A percentile compares a stretch with the other conserved stretches of the same genome.
Conservation (phyloP, 2,329 filamentous ascomycete genomes). For the Alternaria tenuissima region DNA sequence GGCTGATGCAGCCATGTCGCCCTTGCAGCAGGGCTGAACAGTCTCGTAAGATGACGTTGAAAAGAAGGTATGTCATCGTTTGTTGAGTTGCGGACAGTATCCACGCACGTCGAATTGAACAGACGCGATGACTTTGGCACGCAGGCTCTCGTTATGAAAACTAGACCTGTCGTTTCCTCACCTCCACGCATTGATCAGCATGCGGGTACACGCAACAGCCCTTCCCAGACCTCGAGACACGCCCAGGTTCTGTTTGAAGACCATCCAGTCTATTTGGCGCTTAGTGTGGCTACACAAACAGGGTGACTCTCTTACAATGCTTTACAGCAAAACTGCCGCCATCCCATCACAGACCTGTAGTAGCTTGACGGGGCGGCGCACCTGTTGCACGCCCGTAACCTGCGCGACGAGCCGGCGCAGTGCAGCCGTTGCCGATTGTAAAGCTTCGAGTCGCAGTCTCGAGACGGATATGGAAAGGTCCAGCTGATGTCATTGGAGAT, state of each 20-base stretch:
- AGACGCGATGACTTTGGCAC: background rate
- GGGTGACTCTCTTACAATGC: constrained; percentile 33
- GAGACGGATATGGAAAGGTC: constrained; percentile 23
- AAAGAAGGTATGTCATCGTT: constrained; percentile 3
- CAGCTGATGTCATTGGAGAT: constrained; percentile 20
- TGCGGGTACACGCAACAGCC: constrained; percentile 20
- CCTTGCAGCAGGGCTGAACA: constrained; percentile 50
- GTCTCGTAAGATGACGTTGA: background rate
- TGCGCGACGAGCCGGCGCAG: constrained; percentile 30
- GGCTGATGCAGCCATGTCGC: constrained; percentile 34
- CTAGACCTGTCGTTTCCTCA: constrained; percentile 43
- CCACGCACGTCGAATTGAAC: background rate
- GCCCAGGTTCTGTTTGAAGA: constrained; percentile 39
- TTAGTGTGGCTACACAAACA: constrained; percentile 45
- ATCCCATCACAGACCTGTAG: constrained; percentile 30
- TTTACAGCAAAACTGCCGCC: constrained; percentile 24
- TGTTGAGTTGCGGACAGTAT: background rate
- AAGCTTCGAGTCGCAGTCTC: constrained; percentile 17
- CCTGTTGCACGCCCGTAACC: constrained; percentile 37
- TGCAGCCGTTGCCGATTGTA: constrained; percentile 32
- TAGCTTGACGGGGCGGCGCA: constrained; percentile 27
- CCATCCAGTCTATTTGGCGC: constrained; percentile 40
- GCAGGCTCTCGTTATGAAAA: constrained; percentile 14
- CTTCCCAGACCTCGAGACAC: constrained; percentile 24
- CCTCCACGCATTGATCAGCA: constrained; percentile 14